A percentile compares a stretch with the other conserved stretches of the same genome.
These are phyloP conservation scores for Trebouxia sp. DNA, from an alignment of 139 green algal species.

Conservation along the genomic window DNA sequence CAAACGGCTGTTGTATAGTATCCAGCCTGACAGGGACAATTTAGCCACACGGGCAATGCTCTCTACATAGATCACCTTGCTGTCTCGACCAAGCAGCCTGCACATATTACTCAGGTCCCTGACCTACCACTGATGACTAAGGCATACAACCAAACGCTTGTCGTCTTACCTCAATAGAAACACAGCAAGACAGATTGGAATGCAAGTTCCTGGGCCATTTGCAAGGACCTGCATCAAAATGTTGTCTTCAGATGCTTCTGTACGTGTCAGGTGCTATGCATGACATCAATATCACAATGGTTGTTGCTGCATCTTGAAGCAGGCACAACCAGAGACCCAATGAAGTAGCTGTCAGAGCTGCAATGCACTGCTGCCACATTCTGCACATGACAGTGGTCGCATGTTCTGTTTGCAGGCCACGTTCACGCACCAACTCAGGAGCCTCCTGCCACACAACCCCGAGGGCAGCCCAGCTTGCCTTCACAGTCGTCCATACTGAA, in stretches of 20 bases:
- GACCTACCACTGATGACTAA: not conserved
- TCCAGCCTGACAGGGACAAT: slow-evolving; percentile 80
- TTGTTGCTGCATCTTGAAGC: too few relatives aligned
- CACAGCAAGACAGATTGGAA: slow-evolving; percentile 74
- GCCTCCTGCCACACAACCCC: slow-evolving; percentile 37
- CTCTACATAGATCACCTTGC: slow-evolving; percentile 82
- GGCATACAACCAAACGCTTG: not conserved
- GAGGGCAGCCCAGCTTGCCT: slow-evolving; percentile 48
- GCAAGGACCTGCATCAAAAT: slow-evolving; percentile 61
- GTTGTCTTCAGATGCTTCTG: not conserved
- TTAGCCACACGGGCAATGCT: slow-evolving; percentile 78
- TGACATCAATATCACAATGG: not conserved
- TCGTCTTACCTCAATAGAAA: slow-evolving; percentile 48
- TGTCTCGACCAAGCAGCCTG: not conserved
- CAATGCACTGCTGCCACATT: too few relatives aligned
- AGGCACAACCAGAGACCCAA: too few relatives aligned
- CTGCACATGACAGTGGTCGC: too few relatives aligned
- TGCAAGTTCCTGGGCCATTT: slow-evolving; percentile 89
- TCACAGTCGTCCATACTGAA: slow-evolving; percentile 69
- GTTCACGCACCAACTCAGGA: slow-evolving; percentile 58
- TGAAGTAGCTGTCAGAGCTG: too few relatives aligned
- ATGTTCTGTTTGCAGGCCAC: not conserved
- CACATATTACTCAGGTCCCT: not conserved
- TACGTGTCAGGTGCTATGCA: not conserved
- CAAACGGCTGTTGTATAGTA: slow-evolving; percentile 77